phyloP scores from a whole-genome alignment of 2,329 filamentous ascomycete species.

The Shiraia sp. region DNA sequence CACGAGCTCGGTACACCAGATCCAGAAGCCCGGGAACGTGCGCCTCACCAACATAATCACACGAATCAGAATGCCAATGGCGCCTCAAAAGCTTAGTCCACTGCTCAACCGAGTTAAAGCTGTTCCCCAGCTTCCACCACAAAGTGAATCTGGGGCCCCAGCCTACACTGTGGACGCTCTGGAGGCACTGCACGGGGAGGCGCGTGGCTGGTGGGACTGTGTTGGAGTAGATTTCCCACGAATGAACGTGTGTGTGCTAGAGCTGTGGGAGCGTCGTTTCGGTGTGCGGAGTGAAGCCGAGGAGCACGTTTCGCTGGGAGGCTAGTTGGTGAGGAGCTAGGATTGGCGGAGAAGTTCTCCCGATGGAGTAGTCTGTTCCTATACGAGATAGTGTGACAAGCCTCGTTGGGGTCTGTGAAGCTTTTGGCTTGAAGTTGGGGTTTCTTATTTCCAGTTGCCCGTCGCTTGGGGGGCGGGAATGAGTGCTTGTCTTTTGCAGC shows the following conservation, averaged over 20 bases:
- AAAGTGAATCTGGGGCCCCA: constrained; percentile 31
- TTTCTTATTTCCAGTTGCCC: constrained; percentile 18
- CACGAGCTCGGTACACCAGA: constrained; percentile 24
- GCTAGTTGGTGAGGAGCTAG: constrained; percentile 21
- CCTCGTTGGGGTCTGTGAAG: constrained; percentile 24
- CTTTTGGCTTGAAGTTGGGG: constrained; percentile 26
- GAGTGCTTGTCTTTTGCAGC: constrained; percentile 1
- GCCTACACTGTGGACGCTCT: constrained; percentile 13
- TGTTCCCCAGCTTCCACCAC: constrained; percentile 8
- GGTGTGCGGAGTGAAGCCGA: constrained; percentile 14
- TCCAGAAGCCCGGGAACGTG: constrained; percentile 18
- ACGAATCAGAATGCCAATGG: constrained; percentile 34
- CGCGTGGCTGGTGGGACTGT: constrained; percentile 4
- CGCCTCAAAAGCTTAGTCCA: constrained; percentile 26
- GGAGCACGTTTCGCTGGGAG: constrained; percentile 12
- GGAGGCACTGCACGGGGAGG: constrained; percentile 17
- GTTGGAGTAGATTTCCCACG: constrained; percentile 27
- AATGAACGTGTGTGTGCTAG: constrained; percentile 21
- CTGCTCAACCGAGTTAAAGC: constrained; percentile 8
- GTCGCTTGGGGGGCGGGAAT: constrained; percentile 2
- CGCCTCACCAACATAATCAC: constrained; percentile 26
- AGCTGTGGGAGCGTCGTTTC: constrained; percentile 3
- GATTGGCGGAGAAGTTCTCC: constrained; percentile 15
- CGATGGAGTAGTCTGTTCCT: constrained; percentile 15
- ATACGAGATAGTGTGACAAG: constrained; percentile 21